phyloP scores from a whole-genome alignment of 345 rosid species.

The Clarkia xantiana region DNA sequence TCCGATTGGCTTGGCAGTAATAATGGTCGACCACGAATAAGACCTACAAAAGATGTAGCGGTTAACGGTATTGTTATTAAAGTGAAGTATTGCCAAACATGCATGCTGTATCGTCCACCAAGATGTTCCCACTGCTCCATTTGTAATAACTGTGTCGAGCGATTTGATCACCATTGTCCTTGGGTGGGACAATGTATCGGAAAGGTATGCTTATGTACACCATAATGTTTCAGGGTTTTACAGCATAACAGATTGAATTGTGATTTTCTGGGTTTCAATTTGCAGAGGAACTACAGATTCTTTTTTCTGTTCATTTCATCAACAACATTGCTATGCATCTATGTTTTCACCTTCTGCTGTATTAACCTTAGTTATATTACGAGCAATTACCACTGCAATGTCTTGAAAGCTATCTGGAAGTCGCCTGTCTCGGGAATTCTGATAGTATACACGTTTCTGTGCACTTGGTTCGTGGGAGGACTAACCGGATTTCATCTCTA shows the following conservation, averaged over 20 bases:
- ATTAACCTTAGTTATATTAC: constrained; percentile 53
- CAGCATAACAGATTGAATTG: background rate
- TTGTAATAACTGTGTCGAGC: constrained; percentile 88
- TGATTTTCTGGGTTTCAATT: background rate
- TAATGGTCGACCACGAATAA: constrained; percentile 25
- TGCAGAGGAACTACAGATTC: constrained; percentile 85
- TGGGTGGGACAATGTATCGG: constrained; percentile 99
- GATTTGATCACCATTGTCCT: constrained; percentile 94
- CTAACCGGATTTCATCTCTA: constrained; percentile 78
- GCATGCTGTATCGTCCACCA: constrained; percentile 88
- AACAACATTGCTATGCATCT: constrained; percentile 69
- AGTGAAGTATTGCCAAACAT: constrained; percentile 84
- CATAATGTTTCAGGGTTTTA: no score
- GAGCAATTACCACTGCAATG: constrained; percentile 25
- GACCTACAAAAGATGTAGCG: constrained; percentile 55
- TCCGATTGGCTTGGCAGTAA: constrained; percentile 34
- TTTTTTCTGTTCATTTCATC: constrained; percentile 92
- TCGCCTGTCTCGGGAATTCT: constrained; percentile 68
- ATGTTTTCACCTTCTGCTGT: constrained; percentile 69
- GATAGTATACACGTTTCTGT: constrained; percentile 55
- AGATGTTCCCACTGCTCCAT: constrained; percentile 94
- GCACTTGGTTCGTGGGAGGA: constrained; percentile 88
- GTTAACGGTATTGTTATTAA: constrained; percentile 50
- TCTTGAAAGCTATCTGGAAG: constrained; percentile 54
- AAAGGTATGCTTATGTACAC: constrained; percentile 25